Evolutionary conservation across 768 basidiomycete species (phyloP), one percentile per base, ranked within the genome.

Genomic region (Polyporus arcularius): DNA sequence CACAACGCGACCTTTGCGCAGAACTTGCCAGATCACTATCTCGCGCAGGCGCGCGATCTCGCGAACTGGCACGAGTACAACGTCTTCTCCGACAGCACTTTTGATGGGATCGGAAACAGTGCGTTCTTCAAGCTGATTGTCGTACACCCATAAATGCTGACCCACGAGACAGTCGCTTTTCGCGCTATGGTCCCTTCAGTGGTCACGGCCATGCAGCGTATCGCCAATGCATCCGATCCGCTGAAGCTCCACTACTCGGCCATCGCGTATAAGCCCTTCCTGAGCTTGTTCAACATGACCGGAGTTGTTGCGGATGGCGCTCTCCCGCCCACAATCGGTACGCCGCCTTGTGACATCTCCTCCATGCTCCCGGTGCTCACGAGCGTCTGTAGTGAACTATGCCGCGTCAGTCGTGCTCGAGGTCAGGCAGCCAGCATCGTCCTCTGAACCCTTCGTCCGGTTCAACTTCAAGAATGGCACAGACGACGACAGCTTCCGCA

Each of bases 231-330:
- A 3, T 74, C 78, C 3, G 78, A 84, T 60, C 81, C 86, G 0
- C 66, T 85, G 57, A 85, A 86, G 69, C 68, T 93, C 43, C 72
- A 78, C 28, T 82, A 87, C 64, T 76, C 83, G 35, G 84, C 84
- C 10, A 78, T 87, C 53, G 80, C 89, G 0, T 92, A 92, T 78
- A 91, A 92, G 72, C 90, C 90, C 0, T 88, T 92, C 76, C 60
- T 90, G 35, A 87, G 86, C 9, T 72, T 92, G 47, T 92, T 92
- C 78, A 88, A 89, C 72, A 86, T 92, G 84, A 89, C 87, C 0
- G 80, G 83, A 2, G 79, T 81, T 28, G 80, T 81, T 10, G 69
- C 78, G 16, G 73, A 76, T 47, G 78, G 82, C 57, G 81, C 83
- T 0, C 67, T 82, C 62, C 78, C 89, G 3, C 81, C 84, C 39